Evolutionary conservation across 177 flowering plant species (phyloP).

Genomic region (Vitis hybrid): DNA sequence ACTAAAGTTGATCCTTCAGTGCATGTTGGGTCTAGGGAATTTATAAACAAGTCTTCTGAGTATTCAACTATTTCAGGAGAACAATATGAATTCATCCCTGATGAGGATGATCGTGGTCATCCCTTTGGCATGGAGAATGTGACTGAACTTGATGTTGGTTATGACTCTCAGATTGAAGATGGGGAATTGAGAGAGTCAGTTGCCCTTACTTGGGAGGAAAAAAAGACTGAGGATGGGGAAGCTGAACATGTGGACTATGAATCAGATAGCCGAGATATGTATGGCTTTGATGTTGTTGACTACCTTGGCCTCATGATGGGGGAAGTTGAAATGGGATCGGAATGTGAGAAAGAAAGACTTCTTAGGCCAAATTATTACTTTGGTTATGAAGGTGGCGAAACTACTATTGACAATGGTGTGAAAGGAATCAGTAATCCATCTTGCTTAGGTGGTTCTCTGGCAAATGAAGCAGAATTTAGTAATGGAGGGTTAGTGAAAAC

Average conservation of each 20-base stretch:
- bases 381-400: constrained; percentile 8
- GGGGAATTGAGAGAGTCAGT: constrained; percentile 67
- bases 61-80: constrained; percentile 1
- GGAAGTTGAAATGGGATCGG: constrained; percentile 17
- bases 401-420: neutral
- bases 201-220: constrained; percentile 43
- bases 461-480: neutral
- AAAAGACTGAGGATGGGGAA: constrained; percentile 47
- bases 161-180: constrained; percentile 79
- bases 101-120: constrained; percentile 22
- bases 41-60: constrained; percentile 9
- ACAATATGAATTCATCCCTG: constrained; percentile 7
- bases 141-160: constrained; percentile 39
- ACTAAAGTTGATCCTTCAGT: constrained; percentile 10
- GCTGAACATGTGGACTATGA: constrained; percentile 67
- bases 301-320: constrained; percentile 19
- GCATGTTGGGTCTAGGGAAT: constrained; percentile 16
- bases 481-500: neutral
- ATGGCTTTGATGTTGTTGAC: constrained; percentile 31
- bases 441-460: neutral
- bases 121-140: constrained; percentile 13
- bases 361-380: constrained; percentile 4
- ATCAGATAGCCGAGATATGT: constrained; percentile 41
- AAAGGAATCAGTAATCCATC: neutral
- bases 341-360: constrained; percentile 18